Evolutionary conservation across 148 eudicot genomes (phyloP), one percentile per base, ranked within the genome.

Genomic region (Rhododendron simsii): DNA sequence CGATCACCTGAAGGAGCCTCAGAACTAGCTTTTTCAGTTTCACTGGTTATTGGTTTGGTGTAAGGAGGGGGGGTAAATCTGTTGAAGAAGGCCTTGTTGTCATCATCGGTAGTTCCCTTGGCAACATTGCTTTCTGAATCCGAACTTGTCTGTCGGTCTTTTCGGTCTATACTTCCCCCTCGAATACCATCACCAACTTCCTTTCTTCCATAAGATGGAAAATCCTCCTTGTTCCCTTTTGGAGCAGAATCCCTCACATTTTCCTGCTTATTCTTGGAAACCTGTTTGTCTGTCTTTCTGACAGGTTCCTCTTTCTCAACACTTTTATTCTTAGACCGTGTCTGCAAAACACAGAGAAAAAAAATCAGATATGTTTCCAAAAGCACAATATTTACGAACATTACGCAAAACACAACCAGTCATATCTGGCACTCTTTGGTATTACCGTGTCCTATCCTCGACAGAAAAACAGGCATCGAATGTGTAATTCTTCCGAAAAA

Each of bases 11-110:
- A 65, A 78, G 47, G 12, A 35, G 59, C 81, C 59, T 81, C 81
- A 0, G 57, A 59, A 67, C 37, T 71, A 33, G 51, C 33, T 4
- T 28, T 26, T 2, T 81, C 75, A 30, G 35, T 4, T 85, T 78
- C 73, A 78, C 51, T 71, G 7, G 81, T 23, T 33, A 84, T 82
- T 33, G 90, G n/a, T 74, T 79, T 89, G n/a, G 86, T 89, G 79
- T 93, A 92, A 74, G 95, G 95, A 80, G 96, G 91, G 50, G 89
- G 90, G 21, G 89, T 87, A 78, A 85, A 44, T 51, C 74, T 87
- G 85, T 87, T 81, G 26, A 81, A 39, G 65, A 79, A 84, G 13
- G 90, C 90, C 83, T 86, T 88, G n/a, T 89, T 90, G 16, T 88
- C 78, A 41, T 41, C 45, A 47, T 85, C 63, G 7, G 85, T 35